phyloP scores from a whole-genome alignment of 306 rosid genomes.

The Inga leiocalycina region DNA sequence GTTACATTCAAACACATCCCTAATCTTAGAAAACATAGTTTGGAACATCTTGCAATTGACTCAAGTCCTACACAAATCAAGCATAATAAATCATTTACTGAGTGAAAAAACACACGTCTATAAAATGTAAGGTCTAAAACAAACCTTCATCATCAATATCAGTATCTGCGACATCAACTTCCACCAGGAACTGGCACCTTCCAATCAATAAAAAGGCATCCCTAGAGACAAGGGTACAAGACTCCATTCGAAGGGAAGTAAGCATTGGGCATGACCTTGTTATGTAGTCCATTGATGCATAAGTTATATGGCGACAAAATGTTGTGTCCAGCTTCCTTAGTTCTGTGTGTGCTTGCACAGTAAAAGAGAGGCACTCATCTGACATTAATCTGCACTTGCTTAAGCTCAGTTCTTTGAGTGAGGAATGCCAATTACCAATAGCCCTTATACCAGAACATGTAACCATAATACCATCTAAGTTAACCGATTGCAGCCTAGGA shows the following conservation, averaged over 20 bases:
- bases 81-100: constrained; percentile 27
- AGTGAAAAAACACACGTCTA: constrained; percentile 5
- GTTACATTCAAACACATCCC: constrained; percentile 61
- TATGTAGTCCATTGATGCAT: constrained; percentile 50
- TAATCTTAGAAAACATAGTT: constrained; percentile 52
- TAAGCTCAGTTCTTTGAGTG: constrained; percentile 66
- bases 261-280: constrained; percentile 61
- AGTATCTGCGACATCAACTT: constrained; percentile 68
- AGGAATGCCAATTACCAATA: constrained; percentile 50
- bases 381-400: constrained; percentile 61
- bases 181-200: constrained; percentile 60
- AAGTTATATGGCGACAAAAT: constrained; percentile 61
- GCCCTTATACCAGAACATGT: constrained; percentile 52
- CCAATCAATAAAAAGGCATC: constrained; percentile 67
- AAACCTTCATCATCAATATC: constrained; percentile 67
- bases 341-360: constrained; percentile 48
- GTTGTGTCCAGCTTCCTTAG: constrained; percentile 63
- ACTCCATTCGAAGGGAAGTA: constrained; percentile 69
- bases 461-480: constrained; percentile 61
- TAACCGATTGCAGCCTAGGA: constrained; percentile 50
- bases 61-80: constrained; percentile 52
- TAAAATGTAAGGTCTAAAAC: constrained; percentile 5
- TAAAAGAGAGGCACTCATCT: constrained; percentile 59
- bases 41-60: constrained; percentile 63
- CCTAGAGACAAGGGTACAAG: constrained; percentile 56